phyloP scores from a whole-genome alignment of 2,329 filamentous ascomycete species.

The Rhinocladiella mackenziei region DNA sequence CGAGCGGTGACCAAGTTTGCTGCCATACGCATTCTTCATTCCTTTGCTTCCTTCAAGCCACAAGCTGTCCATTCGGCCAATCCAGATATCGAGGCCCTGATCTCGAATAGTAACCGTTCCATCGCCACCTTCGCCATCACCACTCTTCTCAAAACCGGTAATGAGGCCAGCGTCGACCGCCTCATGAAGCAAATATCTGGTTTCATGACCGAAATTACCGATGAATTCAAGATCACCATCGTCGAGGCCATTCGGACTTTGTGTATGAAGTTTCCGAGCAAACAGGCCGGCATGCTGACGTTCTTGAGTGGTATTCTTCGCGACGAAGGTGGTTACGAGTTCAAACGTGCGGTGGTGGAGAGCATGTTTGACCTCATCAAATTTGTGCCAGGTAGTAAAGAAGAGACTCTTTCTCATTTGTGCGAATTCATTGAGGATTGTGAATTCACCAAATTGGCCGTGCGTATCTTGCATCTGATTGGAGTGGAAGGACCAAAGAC shows the following conservation, averaged over 20 bases:
- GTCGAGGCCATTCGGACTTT: conserved; percentile 96
- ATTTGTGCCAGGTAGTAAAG: conserved; percentile 84
- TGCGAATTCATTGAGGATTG: conserved; percentile 99
- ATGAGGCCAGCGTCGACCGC: conserved; percentile 92
- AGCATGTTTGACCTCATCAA: conserved; percentile 99
- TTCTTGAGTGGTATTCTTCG: conserved; percentile 96
- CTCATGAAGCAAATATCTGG: conserved; percentile 98
- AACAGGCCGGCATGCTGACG: conserved; percentile 94
- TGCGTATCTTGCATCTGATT: conserved; percentile 89
- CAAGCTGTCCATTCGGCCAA: conserved; percentile 90
- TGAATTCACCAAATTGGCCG: conserved; percentile 96
- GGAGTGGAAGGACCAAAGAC: conserved; percentile 94
- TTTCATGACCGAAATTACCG: conserved; percentile 98
- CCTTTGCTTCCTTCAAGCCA: conserved; percentile 95
- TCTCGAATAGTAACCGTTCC: conserved; percentile 93
- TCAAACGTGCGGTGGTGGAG: conserved; percentile 95
- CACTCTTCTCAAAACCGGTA: conserved; percentile 94
- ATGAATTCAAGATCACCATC: conserved; percentile 99
- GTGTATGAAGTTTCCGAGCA: conserved; percentile 95
- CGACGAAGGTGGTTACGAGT: conserved; percentile 96
- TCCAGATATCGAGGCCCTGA: conserved; percentile 92
- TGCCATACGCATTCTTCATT: conserved; percentile 91
- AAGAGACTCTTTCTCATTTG: conserved; percentile 82
- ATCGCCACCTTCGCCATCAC: conserved; percentile 99
- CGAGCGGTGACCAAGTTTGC: conserved; percentile 96